Conservation (phyloP, 768 basidiomycete genomes). For the Russula griseocarnosa region DNA sequence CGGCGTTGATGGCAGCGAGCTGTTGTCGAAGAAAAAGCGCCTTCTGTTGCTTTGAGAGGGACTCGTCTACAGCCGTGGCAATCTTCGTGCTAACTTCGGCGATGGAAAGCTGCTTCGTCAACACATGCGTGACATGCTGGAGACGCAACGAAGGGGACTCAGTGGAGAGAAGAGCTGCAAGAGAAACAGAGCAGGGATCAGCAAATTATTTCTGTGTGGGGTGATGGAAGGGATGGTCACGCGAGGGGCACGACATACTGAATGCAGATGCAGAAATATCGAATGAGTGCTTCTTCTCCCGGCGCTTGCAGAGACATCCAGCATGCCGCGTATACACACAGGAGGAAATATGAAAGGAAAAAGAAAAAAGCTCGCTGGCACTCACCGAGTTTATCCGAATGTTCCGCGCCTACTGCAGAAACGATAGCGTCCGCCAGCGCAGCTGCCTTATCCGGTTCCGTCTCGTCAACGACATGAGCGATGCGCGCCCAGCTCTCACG, state of each 20-base stretch:
- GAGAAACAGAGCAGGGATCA: not conserved
- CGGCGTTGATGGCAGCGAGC: constrained; percentile 72
- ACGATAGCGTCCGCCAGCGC: constrained; percentile 80
- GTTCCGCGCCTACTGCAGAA: constrained; percentile 57
- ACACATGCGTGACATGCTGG: constrained; percentile 61
- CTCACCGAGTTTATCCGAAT: constrained; percentile 68
- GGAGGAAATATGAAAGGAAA: not conserved
- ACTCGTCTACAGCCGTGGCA: constrained; percentile 73
- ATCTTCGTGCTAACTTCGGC: constrained; percentile 80
- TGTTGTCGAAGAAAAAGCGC: constrained; percentile 84
- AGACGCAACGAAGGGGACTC: constrained; percentile 60
- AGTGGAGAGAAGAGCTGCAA: constrained; percentile 57
- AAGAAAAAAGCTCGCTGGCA: constrained; percentile 11
- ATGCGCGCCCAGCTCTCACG: constrained; percentile 69
- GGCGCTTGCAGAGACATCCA: too few relatives aligned
- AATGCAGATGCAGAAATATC: too few relatives aligned
- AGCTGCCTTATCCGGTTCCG: constrained; percentile 55
- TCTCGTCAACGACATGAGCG: constrained; percentile 67
- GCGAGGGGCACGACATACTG: too few relatives aligned
- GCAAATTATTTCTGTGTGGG: not conserved
- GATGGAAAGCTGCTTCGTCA: constrained; percentile 72
- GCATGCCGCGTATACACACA: not conserved
- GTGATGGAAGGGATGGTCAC: not conserved
- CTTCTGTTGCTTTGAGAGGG: constrained; percentile 83
- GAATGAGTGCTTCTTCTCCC: not conserved